These are phyloP conservation scores for Entomortierella lignicola DNA, from an alignment of 192 early-diverging fungal species.

Conservation along the genomic window DNA sequence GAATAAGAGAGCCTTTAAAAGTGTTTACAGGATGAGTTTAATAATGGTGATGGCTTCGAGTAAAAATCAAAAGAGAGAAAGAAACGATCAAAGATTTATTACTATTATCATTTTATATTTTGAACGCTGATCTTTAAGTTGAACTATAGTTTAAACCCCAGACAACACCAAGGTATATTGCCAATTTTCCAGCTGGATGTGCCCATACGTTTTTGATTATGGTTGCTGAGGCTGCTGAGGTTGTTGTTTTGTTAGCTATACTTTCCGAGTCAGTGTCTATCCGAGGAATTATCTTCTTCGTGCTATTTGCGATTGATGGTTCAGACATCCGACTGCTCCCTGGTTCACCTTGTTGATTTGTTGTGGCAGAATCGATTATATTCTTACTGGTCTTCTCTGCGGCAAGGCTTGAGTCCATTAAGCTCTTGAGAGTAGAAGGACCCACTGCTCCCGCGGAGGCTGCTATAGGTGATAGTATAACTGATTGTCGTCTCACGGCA, in stretches of 20 bases:
- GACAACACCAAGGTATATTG: constrained; percentile 19
- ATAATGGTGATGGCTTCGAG: too few species aligned
- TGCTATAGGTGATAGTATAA: constrained; percentile 23
- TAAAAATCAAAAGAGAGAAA: constrained; percentile 3
- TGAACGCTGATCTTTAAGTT: constrained; percentile 3
- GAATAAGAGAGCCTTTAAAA: neutral
- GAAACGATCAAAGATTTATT: neutral
- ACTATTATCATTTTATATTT: neutral
- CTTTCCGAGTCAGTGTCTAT: neutral
- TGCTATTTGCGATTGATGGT: neutral
- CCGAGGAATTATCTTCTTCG: constrained; percentile 1
- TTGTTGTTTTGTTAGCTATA: neutral
- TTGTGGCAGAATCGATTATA: neutral
- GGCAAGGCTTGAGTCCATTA: constrained; percentile 30
- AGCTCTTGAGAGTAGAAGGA: constrained; percentile 15
- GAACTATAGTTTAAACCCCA: constrained; percentile 28
- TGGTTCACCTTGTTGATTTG: neutral
- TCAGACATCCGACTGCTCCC: neutral
- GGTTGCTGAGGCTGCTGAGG: neutral
- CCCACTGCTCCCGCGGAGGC: constrained; percentile 23
- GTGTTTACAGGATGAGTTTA: too few species aligned
- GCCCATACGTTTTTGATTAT: constrained; percentile 25
- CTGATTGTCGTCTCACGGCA: constrained; percentile 13
- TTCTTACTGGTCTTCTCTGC: neutral
- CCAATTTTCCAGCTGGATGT: constrained; percentile 29